Evolutionary conservation across 148 eudicot species (phyloP), one percentile per base, ranked within the genome.

Genomic region (Spergularia bocconei): DNA sequence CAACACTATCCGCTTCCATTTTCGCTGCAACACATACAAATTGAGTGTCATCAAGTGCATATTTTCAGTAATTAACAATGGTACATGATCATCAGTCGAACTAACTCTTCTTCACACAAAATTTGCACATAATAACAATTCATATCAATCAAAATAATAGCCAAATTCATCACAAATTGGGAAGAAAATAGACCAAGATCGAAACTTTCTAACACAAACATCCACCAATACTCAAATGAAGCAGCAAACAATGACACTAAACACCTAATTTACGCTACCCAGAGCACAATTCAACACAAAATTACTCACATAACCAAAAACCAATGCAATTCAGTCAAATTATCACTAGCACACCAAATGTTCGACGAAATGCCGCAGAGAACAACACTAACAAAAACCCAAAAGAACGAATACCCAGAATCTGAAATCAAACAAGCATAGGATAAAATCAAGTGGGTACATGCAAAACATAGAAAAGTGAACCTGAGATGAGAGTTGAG

Each of bases 1-100:
- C 96, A 38, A 88, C 29, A 39, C 86, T 75, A 78, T 82, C 91
- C 33, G 83, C 74, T 56, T 71, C 83, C 87, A 80, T 79, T 63
- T 83, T 84, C 79, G 91, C 97, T 90, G 76, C 59, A 76, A 50
- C 62, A 71, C 39, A 50, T 58, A 69, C 39, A 78, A 73, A 63
- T 13, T 19, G 39, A 50, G 54, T 53, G 36, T 44, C 29, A 39
- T 66, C 61, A 73, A 47, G 41, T 20, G 70, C 48, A 70, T 11
- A 10, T 56, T n/a, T 6, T 17, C 6, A 64, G 15, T 13, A 20
- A 54, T 29, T 15, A 39, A 13, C 20, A 50, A 50, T 20, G 25
- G 36, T 29, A 29, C 36, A 29, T 29, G 36, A 29, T 29, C 36
- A 29, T 29, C 36, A 29, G 36, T 29, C 29, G 29, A 63, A 25